These are phyloP conservation scores for Aristolochia fimbriata DNA, from an alignment of 164 flowering plant genomes.

Conservation along the genomic window DNA sequence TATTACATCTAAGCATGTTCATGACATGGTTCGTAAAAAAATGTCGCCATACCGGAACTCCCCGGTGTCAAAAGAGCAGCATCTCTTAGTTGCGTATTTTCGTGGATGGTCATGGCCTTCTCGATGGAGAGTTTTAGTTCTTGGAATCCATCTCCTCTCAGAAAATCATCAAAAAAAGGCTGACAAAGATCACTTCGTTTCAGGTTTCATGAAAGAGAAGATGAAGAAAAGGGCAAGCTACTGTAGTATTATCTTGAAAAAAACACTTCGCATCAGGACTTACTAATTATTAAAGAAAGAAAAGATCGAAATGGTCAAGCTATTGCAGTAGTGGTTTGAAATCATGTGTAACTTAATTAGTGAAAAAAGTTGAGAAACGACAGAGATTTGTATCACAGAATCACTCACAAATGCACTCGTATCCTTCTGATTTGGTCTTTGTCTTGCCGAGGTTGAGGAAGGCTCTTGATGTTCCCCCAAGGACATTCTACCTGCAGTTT, in stretches of 20 bases:
- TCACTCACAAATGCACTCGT: constrained; percentile 35
- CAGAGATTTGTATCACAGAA: neutral
- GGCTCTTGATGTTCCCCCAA: constrained; percentile 31
- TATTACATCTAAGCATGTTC: neutral
- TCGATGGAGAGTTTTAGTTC: constrained; percentile 34
- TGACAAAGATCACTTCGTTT: constrained; percentile 18
- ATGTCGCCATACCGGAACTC: constrained; percentile 10
- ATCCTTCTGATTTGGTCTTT: constrained; percentile 14
- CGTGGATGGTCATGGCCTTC: constrained; percentile 21
- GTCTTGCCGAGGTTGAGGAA: constrained; percentile 35
- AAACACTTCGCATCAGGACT: neutral
- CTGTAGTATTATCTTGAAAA: neutral
- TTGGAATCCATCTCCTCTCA: constrained; percentile 32
- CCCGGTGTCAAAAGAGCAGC: constrained; percentile 34
- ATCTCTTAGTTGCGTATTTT: constrained; percentile 10
- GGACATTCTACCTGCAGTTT: constrained; percentile 31
- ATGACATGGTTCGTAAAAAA: neutral
- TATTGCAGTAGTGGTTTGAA: neutral
- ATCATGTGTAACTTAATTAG: neutral
- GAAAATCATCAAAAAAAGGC: constrained; percentile 48
- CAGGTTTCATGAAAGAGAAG: too few relatives aligned
- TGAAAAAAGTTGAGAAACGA: neutral
- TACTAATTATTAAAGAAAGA: neutral
- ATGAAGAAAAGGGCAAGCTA: neutral
- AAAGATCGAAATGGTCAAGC: neutral